Evolutionary conservation across 805 yeast genomes (phyloP).

Genomic region (Candida koratica): DNA sequence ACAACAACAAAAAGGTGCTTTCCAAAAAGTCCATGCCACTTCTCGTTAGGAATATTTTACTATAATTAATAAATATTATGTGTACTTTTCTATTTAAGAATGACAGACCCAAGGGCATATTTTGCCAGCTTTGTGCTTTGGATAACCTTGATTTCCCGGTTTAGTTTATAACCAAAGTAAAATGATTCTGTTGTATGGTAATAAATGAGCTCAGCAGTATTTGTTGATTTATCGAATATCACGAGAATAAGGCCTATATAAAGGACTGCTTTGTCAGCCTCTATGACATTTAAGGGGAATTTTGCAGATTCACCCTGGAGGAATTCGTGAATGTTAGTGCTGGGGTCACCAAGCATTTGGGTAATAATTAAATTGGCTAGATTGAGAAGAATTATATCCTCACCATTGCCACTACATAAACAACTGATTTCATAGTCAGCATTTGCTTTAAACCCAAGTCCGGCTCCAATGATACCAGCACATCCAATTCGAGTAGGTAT

Average conservation of each 20-base stretch:
- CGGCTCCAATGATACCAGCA: conserved; percentile 49
- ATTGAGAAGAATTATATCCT: conserved; percentile 45
- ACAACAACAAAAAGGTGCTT: conserved; percentile 97
- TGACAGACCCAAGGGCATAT: conserved; percentile 28
- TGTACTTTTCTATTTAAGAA: conserved; percentile 4
- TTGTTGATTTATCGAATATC: conserved; percentile 13
- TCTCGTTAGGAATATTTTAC: conserved; percentile 68
- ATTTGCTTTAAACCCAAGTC: conserved; percentile 25
- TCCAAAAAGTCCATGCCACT: conserved; percentile 94
- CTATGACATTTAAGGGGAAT: conserved; percentile 2
- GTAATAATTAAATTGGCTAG: conserved; percentile 30
- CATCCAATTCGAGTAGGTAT: conserved; percentile 50
- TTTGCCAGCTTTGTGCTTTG: conserved; percentile 18
- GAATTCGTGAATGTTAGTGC: conserved; percentile 2
- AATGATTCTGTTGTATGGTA: conserved; percentile 39
- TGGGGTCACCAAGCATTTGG: conserved; percentile 1
- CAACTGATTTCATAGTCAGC: conserved; percentile 25
- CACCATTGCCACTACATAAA: conserved; percentile 55
- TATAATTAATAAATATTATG: conserved; percentile 15
- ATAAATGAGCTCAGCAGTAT: conserved; percentile 21
- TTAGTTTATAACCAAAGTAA: conserved; percentile 25
- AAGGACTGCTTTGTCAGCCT: conserved; percentile 1
- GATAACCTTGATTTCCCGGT: conserved; percentile 19
- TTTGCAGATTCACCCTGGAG: not conserved
- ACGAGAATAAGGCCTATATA: conserved; percentile 34